A percentile compares a stretch with the other conserved stretches of the same genome.
Conservation (phyloP, 345 rosid genomes). For the Streptanthus diversifolius region DNA sequence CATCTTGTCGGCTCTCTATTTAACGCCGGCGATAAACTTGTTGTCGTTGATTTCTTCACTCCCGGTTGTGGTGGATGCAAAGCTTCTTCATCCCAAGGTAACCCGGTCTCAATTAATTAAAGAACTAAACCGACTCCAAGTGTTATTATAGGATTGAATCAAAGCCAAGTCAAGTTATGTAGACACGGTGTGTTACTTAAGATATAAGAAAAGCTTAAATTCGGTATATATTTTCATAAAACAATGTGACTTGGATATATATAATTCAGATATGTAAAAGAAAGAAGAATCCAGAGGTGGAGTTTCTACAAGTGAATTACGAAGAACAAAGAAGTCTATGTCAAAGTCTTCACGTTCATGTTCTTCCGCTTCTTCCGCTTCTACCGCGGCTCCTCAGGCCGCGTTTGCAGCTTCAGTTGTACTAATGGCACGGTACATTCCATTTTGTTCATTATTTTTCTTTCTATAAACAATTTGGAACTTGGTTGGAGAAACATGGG, state of each 20-base stretch:
- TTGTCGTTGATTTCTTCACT: slow-evolving; percentile 80
- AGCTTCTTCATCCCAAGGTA: slow-evolving; percentile 88
- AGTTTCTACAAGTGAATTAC: slow-evolving; percentile 73
- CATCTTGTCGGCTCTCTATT: slow-evolving; percentile 58
- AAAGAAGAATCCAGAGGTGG: slow-evolving; percentile 62
- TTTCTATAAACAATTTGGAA: background rate
- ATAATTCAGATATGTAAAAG: slow-evolving; percentile 60
- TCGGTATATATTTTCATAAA: background rate
- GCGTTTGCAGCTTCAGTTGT: slow-evolving; percentile 85
- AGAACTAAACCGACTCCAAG: background rate
- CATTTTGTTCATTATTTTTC: background rate
- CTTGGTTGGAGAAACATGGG: slow-evolving; percentile 54
- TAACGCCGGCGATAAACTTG: slow-evolving; percentile 69
- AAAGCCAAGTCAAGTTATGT: background rate
- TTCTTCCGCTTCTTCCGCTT: slow-evolving; percentile 82
- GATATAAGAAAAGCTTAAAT: background rate
- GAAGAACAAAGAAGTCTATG: slow-evolving; percentile 87
- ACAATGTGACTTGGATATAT: slow-evolving; percentile 1
- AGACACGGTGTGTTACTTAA: background rate
- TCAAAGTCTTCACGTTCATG: slow-evolving; percentile 78
- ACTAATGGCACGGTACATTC: slow-evolving; percentile 84
- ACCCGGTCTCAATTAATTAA: background rate
- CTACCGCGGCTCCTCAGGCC: slow-evolving; percentile 80
- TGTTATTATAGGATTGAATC: background rate
- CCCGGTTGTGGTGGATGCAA: slow-evolving; percentile 94